A percentile compares a stretch with the other conserved stretches of the same genome.
phyloP scores from a whole-genome alignment of 495 filamentous ascomycete species.

The Daldinia vernicosa region DNA sequence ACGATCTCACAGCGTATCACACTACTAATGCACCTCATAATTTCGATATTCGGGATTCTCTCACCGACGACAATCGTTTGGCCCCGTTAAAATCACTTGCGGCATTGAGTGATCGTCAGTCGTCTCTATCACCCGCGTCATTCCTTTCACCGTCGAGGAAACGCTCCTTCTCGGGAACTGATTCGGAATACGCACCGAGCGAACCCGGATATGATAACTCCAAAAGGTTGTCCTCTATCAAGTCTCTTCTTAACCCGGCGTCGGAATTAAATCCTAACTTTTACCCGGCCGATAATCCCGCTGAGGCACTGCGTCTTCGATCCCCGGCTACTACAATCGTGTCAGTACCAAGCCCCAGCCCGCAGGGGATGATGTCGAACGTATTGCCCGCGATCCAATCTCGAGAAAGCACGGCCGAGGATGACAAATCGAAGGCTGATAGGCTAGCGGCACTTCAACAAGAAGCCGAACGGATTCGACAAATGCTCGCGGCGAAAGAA shows the following conservation, averaged over 20 bases:
- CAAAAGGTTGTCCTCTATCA: conserved; percentile 79
- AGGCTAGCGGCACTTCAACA: conserved; percentile 71
- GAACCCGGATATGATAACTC: conserved; percentile 48
- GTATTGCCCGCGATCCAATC: conserved; percentile 46
- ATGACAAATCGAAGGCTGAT: conserved; percentile 67
- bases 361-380: conserved; percentile 45
- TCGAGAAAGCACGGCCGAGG: conserved; percentile 56
- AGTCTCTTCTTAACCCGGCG: conserved; percentile 78
- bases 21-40: conserved; percentile 47
- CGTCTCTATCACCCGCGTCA: conserved; percentile 61
- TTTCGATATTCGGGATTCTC: conserved; percentile 52
- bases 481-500: conserved; percentile 78
- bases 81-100: conserved; percentile 60
- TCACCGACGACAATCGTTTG: conserved; percentile 64
- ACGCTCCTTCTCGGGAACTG: conserved; percentile 69
- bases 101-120: conserved; percentile 54
- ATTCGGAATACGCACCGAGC: conserved; percentile 51
- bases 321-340: conserved; percentile 49
- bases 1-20: conserved; percentile 58
- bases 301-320: conserved; percentile 46
- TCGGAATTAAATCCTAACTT: conserved; percentile 33
- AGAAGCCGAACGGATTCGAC: conserved; percentile 80
- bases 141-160: conserved; percentile 67
- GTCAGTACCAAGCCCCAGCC: conserved; percentile 50
- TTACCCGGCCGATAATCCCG: conserved; percentile 32